Evolutionary conservation across 306 rosid species (phyloP).

Genomic region (Quercus suber): DNA sequence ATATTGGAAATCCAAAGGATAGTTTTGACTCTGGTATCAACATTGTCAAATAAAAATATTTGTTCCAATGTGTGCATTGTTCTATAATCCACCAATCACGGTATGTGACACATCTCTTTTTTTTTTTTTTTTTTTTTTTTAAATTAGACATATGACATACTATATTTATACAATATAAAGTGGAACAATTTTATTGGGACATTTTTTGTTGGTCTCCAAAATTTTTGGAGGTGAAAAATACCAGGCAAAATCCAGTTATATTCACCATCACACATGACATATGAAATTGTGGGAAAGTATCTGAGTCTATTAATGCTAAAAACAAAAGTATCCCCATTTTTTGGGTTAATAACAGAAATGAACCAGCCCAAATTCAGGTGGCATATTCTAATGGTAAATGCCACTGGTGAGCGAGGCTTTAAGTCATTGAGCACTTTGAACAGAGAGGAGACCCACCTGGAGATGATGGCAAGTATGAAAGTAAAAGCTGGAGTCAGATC

Average conservation of each 20-base stretch:
- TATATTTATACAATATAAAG: no score
- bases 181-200: no score
- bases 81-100: no score
- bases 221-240: not conserved
- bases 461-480: slow-evolving; percentile 34
- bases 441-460: slow-evolving; percentile 23
- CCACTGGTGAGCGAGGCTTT: not conserved
- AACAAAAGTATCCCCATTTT: not conserved
- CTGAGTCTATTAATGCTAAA: not conserved
- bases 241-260: not conserved
- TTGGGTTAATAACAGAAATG: not conserved
- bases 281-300: not conserved
- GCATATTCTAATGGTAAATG: not conserved
- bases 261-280: not conserved
- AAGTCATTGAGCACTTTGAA: not conserved
- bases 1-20: no score
- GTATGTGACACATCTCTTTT: no score
- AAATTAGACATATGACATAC: no score
- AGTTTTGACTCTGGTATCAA: no score
- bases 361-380: not conserved
- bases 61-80: no score
- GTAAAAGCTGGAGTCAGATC: slow-evolving; percentile 52
- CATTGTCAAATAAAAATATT: no score
- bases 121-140: no score
- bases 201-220: no score